Conservation (phyloP, 2,329 filamentous ascomycete species). For the Pochonia chlamydosporia region DNA sequence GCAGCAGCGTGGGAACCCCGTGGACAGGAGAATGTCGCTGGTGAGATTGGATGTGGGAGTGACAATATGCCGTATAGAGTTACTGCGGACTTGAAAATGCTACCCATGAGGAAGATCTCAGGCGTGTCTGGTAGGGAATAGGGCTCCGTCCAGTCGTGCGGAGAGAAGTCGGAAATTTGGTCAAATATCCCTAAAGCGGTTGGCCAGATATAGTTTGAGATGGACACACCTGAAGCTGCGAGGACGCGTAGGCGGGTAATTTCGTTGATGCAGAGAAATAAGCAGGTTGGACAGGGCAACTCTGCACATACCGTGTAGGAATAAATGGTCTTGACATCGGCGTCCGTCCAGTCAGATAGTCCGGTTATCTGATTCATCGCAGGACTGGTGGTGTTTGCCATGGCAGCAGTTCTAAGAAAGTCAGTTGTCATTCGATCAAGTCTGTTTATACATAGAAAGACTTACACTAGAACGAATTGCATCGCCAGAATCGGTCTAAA, state of each 20-base stretch:
- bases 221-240: neutral
- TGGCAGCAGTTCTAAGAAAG: slow-evolving; percentile 3
- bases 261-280: slow-evolving; percentile 5
- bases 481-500: slow-evolving; percentile 4
- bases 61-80: slow-evolving; percentile 3
- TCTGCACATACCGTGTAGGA: slow-evolving; percentile 5
- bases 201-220: neutral
- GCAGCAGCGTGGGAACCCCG: neutral
- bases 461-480: slow-evolving; percentile 6
- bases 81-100: slow-evolving; percentile 5
- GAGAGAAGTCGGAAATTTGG: neutral
- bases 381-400: slow-evolving; percentile 6
- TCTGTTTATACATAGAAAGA: neutral
- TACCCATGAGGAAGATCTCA: neutral
- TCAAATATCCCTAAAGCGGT: neutral
- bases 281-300: slow-evolving; percentile 6
- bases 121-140: slow-evolving; percentile 1
- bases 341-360: slow-evolving; percentile 1
- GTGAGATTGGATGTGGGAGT: neutral
- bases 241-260: slow-evolving; percentile 4
- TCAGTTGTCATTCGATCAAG: too few species aligned
- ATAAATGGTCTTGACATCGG: slow-evolving; percentile 2
- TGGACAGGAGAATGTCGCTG: neutral
- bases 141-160: slow-evolving; percentile 5
- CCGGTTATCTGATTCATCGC: slow-evolving; percentile 4